phyloP scores from a whole-genome alignment of 225 moss, liverwort and hornwort species.

The Straminergon stramineum region DNA sequence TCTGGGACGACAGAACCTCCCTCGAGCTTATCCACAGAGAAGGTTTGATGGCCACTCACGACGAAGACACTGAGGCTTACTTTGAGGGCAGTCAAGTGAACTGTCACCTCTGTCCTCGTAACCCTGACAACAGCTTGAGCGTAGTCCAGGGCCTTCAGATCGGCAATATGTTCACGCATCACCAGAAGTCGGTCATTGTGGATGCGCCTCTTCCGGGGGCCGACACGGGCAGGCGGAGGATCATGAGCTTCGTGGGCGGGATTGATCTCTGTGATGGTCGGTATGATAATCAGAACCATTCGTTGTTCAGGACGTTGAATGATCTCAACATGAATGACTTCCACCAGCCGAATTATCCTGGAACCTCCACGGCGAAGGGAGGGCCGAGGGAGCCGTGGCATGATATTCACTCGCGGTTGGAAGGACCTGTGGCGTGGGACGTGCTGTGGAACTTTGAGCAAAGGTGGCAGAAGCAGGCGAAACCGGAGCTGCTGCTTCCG shows the following conservation, averaged over 20 bases:
- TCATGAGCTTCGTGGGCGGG: slow-evolving; percentile 70
- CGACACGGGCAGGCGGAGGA: slow-evolving; percentile 34
- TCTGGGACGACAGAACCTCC: slow-evolving; percentile 87
- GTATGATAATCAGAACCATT: slow-evolving; percentile 66
- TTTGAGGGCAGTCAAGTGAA: slow-evolving; percentile 27
- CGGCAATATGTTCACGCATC: slow-evolving; percentile 83
- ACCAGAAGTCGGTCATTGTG: slow-evolving; percentile 69
- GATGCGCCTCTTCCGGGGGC: slow-evolving; percentile 54
- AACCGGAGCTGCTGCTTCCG: background rate
- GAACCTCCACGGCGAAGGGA: slow-evolving; percentile 18
- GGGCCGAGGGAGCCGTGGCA: slow-evolving; percentile 94
- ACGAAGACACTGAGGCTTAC: slow-evolving; percentile 54
- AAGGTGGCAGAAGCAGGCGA: slow-evolving; percentile 65
- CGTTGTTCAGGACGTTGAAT: slow-evolving; percentile 51
- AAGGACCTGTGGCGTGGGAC: slow-evolving; percentile 78
- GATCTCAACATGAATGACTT: slow-evolving; percentile 42
- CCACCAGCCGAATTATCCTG: slow-evolving; percentile 69
- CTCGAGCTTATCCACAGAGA: slow-evolving; percentile 37
- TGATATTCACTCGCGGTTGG: slow-evolving; percentile 62
- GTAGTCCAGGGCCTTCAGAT: slow-evolving; percentile 55
- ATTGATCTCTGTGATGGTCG: slow-evolving; percentile 82
- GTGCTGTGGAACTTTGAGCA: slow-evolving; percentile 81
- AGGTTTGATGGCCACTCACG: slow-evolving; percentile 87
- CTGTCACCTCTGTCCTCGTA: slow-evolving; percentile 68
- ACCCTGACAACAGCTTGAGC: slow-evolving; percentile 58